A percentile compares a stretch with the other conserved stretches of the same genome.
Conservation (phyloP, 768 basidiomycete species). For the Sarcodon aspratus region DNA sequence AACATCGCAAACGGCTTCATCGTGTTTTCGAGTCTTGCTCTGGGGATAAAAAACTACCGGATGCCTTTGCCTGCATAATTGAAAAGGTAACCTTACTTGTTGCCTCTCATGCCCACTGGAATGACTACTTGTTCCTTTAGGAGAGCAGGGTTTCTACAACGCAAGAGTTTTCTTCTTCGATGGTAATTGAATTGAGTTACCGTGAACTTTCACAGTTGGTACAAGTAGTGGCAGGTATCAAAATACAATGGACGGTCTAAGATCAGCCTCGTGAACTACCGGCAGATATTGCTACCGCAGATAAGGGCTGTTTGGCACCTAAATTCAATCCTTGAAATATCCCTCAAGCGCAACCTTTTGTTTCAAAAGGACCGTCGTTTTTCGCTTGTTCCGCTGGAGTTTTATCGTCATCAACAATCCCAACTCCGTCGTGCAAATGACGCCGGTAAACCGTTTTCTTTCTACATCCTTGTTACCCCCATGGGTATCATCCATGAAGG, state of each 20-base stretch:
- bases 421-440: too few species aligned
- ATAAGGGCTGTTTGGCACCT: too few species aligned
- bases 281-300: too few species aligned
- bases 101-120: not conserved
- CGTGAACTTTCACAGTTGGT: not conserved
- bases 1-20: conserved; percentile 25
- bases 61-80: not conserved
- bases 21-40: conserved; percentile 9
- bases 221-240: not conserved
- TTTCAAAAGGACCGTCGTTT: too few species aligned
- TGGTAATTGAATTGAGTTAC: not conserved
- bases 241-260: not conserved
- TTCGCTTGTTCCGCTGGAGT: too few species aligned
- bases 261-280: not conserved
- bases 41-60: not conserved
- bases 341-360: too few species aligned
- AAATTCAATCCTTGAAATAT: not conserved
- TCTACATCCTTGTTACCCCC: too few species aligned
- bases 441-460: too few species aligned
- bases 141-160: not conserved
- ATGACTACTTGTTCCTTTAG: not conserved
- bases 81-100: not conserved
- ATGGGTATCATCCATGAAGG: too few species aligned
- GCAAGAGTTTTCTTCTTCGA: not conserved
- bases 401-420: too few species aligned